Base-by-base conservation (phyloP, 768 basidiomycete genomes). In the Tricholomella constricta region DNA sequence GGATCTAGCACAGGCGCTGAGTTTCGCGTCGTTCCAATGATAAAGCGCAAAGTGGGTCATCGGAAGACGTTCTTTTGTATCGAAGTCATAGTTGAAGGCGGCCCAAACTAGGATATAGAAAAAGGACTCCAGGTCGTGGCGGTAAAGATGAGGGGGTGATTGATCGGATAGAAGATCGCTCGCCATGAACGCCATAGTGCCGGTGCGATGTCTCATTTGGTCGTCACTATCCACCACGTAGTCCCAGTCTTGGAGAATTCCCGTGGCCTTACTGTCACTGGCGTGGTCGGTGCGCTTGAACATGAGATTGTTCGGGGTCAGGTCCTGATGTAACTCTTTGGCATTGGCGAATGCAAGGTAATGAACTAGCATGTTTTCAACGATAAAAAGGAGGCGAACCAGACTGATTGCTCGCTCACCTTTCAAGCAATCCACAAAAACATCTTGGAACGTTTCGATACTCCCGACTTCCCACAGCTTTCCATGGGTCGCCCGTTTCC, bases 241-340 rank as follows among this genome's bases (percentile, higher is more conserved):
- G 37, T 71, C 69, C 55, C 65, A 69, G 41, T 71, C 70, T 32
- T 59, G 55, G 10, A 70, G 55, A 22, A 70, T 53, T 1, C 69
- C 67, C 19, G 54, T 43, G 2, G 51, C 54, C 6, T 29, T 17
- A 11, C 44, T 29, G 29, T 41, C n/a, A n/a, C n/a, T n/a, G n/a
- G n/a, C n/a, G 31, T 42, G 29, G 27, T 37, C 40, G 27, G 36
- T 22, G 6, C 40, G 31, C 7, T 52, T 35, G 35, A 65, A 59
- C 68, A 71, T 69, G 12, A 71, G 48, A 40, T 69, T 72, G 34
- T 60, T 58, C 26, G 63, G 60, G 49, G 69, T 67, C 45, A 73
- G 52, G 52, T 72, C 65, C 25, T 65, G 58, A 55, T 73, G 69
- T 20, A 73, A 52, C 27, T 71, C 55, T 19, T 55, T 47, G 1